phyloP scores from a whole-genome alignment of 1,284 basidiomycete genomes.

The Moesziomyces antarcticus region DNA sequence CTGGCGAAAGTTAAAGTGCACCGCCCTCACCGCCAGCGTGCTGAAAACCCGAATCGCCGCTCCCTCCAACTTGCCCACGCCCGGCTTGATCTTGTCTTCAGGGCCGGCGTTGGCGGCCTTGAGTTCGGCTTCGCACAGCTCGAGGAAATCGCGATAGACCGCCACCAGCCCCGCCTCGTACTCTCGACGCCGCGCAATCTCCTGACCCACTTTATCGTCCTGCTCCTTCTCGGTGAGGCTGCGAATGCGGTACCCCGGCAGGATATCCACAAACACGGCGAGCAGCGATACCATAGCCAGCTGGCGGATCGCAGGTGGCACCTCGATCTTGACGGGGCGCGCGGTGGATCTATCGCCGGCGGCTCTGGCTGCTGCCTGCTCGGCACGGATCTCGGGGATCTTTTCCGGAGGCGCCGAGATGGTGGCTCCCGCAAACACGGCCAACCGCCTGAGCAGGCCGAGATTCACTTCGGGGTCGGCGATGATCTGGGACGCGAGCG shows the following conservation, averaged over 20 bases:
- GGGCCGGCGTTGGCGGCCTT: slow-evolving; percentile 70
- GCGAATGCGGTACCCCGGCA: slow-evolving; percentile 84
- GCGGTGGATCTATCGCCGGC: slow-evolving; percentile 68
- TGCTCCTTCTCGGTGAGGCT: slow-evolving; percentile 88
- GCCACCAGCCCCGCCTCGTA: slow-evolving; percentile 95
- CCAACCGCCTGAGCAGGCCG: slow-evolving; percentile 53
- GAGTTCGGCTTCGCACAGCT: slow-evolving; percentile 86
- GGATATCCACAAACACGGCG: slow-evolving; percentile 93
- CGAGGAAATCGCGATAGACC: slow-evolving; percentile 89
- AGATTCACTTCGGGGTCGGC: slow-evolving; percentile 64
- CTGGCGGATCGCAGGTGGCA: slow-evolving; percentile 85
- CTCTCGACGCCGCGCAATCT: slow-evolving; percentile 88
- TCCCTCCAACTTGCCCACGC: slow-evolving; percentile 63
- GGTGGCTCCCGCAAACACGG: slow-evolving; percentile 47
- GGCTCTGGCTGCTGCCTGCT: slow-evolving; percentile 56
- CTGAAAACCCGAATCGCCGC: slow-evolving; percentile 84
- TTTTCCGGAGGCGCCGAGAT: slow-evolving; percentile 47
- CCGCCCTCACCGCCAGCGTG: slow-evolving; percentile 81
- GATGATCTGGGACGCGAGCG: slow-evolving; percentile 60
- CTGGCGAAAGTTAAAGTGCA: slow-evolving; percentile 96
- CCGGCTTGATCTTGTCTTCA: slow-evolving; percentile 3
- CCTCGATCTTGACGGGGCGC: slow-evolving; percentile 66
- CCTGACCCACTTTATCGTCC: slow-evolving; percentile 91
- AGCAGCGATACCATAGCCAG: slow-evolving; percentile 89
- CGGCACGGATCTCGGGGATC: slow-evolving; percentile 26